Conservation (phyloP, 768 basidiomycete genomes). For the Leccinum truebloodii region DNA sequence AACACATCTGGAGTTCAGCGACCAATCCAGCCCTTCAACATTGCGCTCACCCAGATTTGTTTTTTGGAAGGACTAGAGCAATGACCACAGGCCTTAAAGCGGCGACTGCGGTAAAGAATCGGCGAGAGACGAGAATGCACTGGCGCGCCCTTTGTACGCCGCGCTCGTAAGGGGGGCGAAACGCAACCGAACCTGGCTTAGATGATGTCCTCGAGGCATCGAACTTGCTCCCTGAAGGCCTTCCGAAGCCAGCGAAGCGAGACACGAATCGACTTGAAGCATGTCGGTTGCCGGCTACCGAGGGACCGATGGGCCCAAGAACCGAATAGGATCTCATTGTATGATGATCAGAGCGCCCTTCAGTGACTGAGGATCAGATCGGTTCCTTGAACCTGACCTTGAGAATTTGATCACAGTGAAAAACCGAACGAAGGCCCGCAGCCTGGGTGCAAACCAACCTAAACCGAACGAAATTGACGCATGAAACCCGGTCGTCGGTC, state of each 20-base stretch:
- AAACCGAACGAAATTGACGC: not conserved
- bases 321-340: not conserved
- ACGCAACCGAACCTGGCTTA: conserved; percentile 6
- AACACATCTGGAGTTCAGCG: not conserved
- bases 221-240: not conserved
- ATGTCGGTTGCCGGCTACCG: not conserved
- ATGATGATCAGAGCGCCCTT: not conserved
- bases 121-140: not conserved
- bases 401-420: not conserved
- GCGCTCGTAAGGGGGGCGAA: not conserved
- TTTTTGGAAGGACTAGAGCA: not conserved
- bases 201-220: conserved; percentile 4
- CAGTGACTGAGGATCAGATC: not conserved
- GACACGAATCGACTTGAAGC: not conserved
- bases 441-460: not conserved
- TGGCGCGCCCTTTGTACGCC: not conserved
- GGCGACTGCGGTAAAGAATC: not conserved
- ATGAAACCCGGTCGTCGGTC: too few species aligned
- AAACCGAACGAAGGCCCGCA: not conserved
- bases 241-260: not conserved
- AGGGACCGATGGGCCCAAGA: not conserved
- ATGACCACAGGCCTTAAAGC: not conserved
- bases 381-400: too few species aligned
- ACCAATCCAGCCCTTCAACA: not conserved
- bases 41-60: not conserved